Evolutionary conservation across 495 filamentous ascomycete genomes (phyloP), one percentile per base, ranked within the genome.

Genomic region (Pseudomonodictys pantanalensis): DNA sequence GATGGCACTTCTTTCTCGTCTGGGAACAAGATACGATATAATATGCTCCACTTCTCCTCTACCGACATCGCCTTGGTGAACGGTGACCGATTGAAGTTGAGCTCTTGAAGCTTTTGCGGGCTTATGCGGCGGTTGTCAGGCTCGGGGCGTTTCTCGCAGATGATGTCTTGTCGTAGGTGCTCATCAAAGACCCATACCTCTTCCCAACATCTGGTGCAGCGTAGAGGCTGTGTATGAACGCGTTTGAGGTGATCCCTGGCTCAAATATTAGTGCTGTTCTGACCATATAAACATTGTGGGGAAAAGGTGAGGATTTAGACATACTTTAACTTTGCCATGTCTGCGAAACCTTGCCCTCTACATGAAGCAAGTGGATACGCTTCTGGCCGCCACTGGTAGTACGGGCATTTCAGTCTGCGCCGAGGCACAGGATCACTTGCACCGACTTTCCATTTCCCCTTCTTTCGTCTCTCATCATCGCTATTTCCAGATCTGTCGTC

Each of bases 1-100:
- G 32, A 35, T n/a, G 48, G 48, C 30, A 52, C 48, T 4, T 52
- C n/a, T 18, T 52, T 24, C n/a, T 52, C 48, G 23, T 28, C 45
- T 11, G 48, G 48, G 18, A 33, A 52, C 26, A 52, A 18, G 15
- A 38, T 52, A 5, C n/a, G 6, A 18, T 52, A 52, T 23, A 52
- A 24, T 24, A 35, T 52, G 12, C 25, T 20, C 48, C 48, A 52
- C 30, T 52, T 52, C 22, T 52, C 48, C 18, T 32, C 24, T 3
- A 52, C 48, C 5, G 48, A 33, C 15, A 23, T 26, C 18, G 26
- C 15, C 10, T 23, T 28, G n/a, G 48, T 12, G 29, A 33, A 52
- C 12, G 48, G 48, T 20, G 12, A 11, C 9, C 48, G 48, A 35
- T 38, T 52, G 48, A 52, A 52, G 11, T 35, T 52, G 25, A 52